A percentile compares a stretch with the other conserved stretches of the same genome.
Conservation (phyloP, 2,329 filamentous ascomycete genomes). For the Trichoderma brevicompactum region DNA sequence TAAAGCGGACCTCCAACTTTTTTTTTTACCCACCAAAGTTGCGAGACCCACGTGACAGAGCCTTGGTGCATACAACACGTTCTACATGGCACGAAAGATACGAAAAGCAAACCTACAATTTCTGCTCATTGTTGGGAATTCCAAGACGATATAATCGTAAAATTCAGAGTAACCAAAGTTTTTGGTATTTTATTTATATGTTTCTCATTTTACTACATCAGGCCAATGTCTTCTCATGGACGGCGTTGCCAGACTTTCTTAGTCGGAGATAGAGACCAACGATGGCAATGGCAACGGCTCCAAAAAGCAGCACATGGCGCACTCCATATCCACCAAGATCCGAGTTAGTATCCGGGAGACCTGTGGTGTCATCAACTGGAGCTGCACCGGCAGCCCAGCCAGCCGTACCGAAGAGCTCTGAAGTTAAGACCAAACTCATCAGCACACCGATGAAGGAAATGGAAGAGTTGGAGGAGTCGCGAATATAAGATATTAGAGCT, state of each 20-base stretch:
- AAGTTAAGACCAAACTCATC: slow-evolving; percentile 39
- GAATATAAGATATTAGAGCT: slow-evolving; percentile 63
- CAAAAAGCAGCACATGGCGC: slow-evolving; percentile 57
- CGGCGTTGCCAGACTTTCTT: slow-evolving; percentile 39
- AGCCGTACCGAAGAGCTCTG: slow-evolving; percentile 39
- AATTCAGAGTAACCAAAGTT: neutral
- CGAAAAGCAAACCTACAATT: neutral
- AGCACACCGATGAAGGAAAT: slow-evolving; percentile 41
- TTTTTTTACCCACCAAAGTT: slow-evolving; percentile 1
- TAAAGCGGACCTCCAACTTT: slow-evolving; percentile 6
- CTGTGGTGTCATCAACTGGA: slow-evolving; percentile 27
- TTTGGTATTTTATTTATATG: slow-evolving; percentile 1
- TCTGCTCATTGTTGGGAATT: neutral
- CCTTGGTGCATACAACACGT: neutral
- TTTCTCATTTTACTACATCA: slow-evolving; percentile 35
- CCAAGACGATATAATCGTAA: neutral
- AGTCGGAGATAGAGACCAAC: slow-evolving; percentile 50
- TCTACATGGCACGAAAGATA: neutral
- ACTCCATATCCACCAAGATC: slow-evolving; percentile 43
- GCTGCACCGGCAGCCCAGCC: slow-evolving; percentile 32
- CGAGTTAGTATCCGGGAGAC: neutral
- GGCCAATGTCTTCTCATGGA: slow-evolving; percentile 52
- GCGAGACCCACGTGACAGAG: slow-evolving; percentile 20
- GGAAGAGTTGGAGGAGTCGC: slow-evolving; percentile 30
- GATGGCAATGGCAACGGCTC: slow-evolving; percentile 52